Base-by-base conservation (phyloP, 2,329 filamentous ascomycete species). In the Passalora sequoiae region DNA sequence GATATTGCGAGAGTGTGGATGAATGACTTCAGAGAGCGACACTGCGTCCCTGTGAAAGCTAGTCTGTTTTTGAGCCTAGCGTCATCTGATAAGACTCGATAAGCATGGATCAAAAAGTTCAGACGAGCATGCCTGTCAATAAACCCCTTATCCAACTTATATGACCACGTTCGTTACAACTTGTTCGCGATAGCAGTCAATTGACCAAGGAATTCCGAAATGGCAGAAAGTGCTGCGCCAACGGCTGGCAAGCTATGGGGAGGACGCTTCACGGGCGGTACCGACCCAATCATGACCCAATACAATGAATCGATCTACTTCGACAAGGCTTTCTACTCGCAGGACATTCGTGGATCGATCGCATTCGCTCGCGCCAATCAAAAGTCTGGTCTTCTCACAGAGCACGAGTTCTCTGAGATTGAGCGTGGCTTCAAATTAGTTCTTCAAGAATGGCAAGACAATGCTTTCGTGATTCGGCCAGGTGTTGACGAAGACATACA, bases 231-330 rank as follows among this genome's bases (percentile, higher is more conserved):
- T 21, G 43, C 52, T 38, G 49, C 53, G 32, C 55, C 55, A 13
- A 50, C 54, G 16, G 53, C 55, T 13, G 53, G 52, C 56, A 78
- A 78, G 73, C 72, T 80, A 44, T 80, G 76, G 76, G 76, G 77
- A 55, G 76, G 77, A 54, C 70, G 77, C 50, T 81, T 81, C 61
- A 80, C 77, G 51, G 76, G 86, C 71, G 84, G 78, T 56, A 79
- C 91, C 55, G 86, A 94, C 68, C 86, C 87, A 41, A 76, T 94
- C 40, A 94, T 94, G 87, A 76, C 81, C 49, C 75, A 84, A 54
- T 94, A 91, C 73, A 94, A 94, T 65, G 81, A 83, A 58, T 84
- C 78, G 41, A 83, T 94, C 56, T 80, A 78, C 62, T 89, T 84
- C 67, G 88, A 94, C 67, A 80, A 81, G 54, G 73, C 75, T 40